Percentiles rank a stretch among this genome's conserved stretches.
phyloP scores from a whole-genome alignment of 768 basidiomycete species.

The Termitomyces sp. region DNA sequence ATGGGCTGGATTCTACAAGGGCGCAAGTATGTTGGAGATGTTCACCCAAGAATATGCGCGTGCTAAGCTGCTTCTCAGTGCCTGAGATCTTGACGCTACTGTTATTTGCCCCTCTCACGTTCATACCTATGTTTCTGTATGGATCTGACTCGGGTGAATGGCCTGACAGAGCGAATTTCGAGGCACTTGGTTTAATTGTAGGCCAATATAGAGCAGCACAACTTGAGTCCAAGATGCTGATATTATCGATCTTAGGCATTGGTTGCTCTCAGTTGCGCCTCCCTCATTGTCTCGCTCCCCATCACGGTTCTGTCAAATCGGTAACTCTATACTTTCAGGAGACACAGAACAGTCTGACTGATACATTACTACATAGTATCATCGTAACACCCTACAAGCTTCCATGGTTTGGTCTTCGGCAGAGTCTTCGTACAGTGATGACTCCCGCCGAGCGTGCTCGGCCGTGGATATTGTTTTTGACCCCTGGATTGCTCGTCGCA shows the following conservation, averaged over 20 bases:
- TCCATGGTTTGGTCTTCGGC: conserved; percentile 50
- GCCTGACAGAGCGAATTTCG: conserved; percentile 1
- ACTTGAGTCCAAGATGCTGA: background rate
- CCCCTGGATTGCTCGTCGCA: conserved; percentile 66
- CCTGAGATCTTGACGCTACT: background rate
- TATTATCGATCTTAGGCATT: background rate
- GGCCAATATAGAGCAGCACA: background rate
- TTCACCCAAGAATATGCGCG: background rate
- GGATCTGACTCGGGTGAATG: background rate
- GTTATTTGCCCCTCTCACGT: background rate
- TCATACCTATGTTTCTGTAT: background rate
- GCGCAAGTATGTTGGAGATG: conserved; percentile 39
- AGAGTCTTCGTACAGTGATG: conserved; percentile 63
- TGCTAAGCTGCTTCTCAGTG: background rate
- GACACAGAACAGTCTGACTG: background rate
- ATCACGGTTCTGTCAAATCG: conserved; percentile 4
- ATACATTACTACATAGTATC: conserved; percentile 37
- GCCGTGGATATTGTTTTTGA: conserved; percentile 76
- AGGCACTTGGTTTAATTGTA: background rate
- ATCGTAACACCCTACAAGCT: conserved; percentile 78
- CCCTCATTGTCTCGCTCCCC: conserved; percentile 5
- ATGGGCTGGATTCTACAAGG: conserved; percentile 72
- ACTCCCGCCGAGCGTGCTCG: conserved; percentile 72
- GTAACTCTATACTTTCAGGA: background rate
- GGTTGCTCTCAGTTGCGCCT: background rate